Evolutionary conservation across 2,329 filamentous ascomycete genomes (phyloP).

Genomic region (Fusarium sp.): DNA sequence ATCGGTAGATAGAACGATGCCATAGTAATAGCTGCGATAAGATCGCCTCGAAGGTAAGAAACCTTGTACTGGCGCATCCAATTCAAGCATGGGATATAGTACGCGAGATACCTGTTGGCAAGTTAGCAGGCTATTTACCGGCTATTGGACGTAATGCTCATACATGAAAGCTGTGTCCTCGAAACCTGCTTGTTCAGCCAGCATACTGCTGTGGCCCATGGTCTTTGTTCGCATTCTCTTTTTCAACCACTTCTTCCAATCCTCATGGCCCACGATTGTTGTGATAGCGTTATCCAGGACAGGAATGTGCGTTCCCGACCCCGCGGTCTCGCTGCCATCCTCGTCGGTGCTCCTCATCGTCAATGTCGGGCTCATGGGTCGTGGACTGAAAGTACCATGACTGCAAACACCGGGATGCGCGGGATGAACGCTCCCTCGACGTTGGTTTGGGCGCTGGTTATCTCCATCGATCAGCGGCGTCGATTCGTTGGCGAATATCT

Average conservation of each 20-base stretch:
- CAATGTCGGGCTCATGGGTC: slow-evolving; percentile 62
- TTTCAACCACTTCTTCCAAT: slow-evolving; percentile 63
- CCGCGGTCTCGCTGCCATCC: slow-evolving; percentile 50
- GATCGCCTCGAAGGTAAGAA: slow-evolving; percentile 84
- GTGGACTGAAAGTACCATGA: slow-evolving; percentile 82
- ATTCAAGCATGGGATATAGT: slow-evolving; percentile 91
- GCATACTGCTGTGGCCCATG: slow-evolving; percentile 76
- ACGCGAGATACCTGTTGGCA: slow-evolving; percentile 78
- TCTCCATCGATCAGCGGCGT: slow-evolving; percentile 59
- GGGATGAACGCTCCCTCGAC: slow-evolving; percentile 42
- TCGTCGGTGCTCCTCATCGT: slow-evolving; percentile 49
- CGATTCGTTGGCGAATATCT: slow-evolving; percentile 56
- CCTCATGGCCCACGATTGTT: slow-evolving; percentile 53
- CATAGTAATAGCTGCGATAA: slow-evolving; percentile 91
- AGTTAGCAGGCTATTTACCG: slow-evolving; percentile 14
- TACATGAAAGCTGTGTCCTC: slow-evolving; percentile 80
- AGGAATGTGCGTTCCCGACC: slow-evolving; percentile 49
- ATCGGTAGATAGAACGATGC: slow-evolving; percentile 99
- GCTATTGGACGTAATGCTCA: slow-evolving; percentile 43
- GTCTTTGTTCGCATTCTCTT: slow-evolving; percentile 69
- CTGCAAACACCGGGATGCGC: slow-evolving; percentile 66
- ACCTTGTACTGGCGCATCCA: slow-evolving; percentile 91
- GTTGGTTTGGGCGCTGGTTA: slow-evolving; percentile 36
- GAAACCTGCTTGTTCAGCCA: slow-evolving; percentile 79
- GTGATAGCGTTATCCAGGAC: slow-evolving; percentile 55